A percentile compares a stretch with the other conserved stretches of the same genome.
phyloP scores from a whole-genome alignment of 129 eudicot genomes.

The Sambucus nigra region DNA sequence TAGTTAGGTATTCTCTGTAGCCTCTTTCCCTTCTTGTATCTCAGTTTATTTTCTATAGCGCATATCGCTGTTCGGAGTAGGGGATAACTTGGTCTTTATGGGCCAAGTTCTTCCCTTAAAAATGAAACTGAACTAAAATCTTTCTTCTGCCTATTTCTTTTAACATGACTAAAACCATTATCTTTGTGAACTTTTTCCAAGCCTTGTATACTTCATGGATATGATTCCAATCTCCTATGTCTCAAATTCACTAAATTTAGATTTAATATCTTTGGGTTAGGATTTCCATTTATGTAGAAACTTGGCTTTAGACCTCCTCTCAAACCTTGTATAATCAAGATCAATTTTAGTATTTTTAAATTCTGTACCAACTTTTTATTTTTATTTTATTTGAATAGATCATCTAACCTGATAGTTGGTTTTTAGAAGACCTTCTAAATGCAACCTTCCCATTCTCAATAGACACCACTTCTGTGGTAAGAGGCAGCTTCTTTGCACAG shows the following conservation, averaged over 20 bases:
- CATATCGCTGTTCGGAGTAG: constrained; percentile 58
- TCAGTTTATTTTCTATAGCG: too few relatives aligned
- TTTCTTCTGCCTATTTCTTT: constrained; percentile 17
- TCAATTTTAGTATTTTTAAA: neutral
- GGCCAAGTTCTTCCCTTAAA: constrained; percentile 46
- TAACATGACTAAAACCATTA: constrained; percentile 25
- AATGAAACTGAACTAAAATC: constrained; percentile 50
- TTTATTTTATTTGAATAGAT: neutral
- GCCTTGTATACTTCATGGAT: too few relatives aligned
- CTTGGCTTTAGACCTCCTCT: too few relatives aligned
- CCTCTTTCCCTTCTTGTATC: too few relatives aligned
- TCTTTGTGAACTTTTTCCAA: too few relatives aligned
- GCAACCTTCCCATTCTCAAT: constrained; percentile 76
- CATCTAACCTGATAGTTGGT: constrained; percentile 35
- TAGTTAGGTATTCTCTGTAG: too few relatives aligned
- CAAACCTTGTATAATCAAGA: constrained; percentile 15
- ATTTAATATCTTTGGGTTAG: constrained; percentile 29
- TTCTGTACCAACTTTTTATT: neutral
- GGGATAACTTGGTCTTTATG: constrained; percentile 95
- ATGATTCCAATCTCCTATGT: constrained; percentile 42
- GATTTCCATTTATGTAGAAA: too few relatives aligned
- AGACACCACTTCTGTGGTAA: constrained; percentile 68
- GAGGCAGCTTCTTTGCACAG: constrained; percentile 68
- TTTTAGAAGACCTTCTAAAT: constrained; percentile 49
- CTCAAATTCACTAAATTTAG: constrained; percentile 77